These are phyloP conservation scores for Sophora flavescens DNA, from an alignment of 306 rosid genomes.

Conservation along the genomic window DNA sequence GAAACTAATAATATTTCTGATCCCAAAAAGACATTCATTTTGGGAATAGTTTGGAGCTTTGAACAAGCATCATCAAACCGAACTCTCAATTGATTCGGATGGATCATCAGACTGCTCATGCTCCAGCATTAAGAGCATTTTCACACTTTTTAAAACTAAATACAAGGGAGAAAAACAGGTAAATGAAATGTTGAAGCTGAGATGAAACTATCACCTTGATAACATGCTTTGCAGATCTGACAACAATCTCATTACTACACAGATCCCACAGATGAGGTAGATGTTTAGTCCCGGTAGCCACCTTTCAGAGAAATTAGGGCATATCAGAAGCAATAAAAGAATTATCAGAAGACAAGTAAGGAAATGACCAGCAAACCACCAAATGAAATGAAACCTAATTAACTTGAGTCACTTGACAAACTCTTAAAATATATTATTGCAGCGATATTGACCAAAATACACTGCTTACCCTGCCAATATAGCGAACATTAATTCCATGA, in stretches of 20 bases:
- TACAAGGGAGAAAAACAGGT: background rate
- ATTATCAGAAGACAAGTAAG: conserved; percentile 20
- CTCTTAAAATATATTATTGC: conserved; percentile 15
- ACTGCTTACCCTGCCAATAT: conserved; percentile 84
- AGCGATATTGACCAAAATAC: conserved; percentile 33
- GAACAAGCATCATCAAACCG: background rate
- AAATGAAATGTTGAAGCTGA: conserved; percentile 30
- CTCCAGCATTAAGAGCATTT: conserved; percentile 1
- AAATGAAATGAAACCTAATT: conserved; percentile 13
- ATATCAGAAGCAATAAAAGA: conserved; percentile 43
- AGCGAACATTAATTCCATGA: conserved; percentile 96
- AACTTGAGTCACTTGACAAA: conserved; percentile 38
- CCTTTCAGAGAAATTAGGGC: conserved; percentile 57
- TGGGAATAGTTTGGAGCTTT: background rate
- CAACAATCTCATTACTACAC: conserved; percentile 90
- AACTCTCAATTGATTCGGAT: conserved; percentile 25
- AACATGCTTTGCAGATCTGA: conserved; percentile 94
- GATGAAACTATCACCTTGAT: conserved; percentile 71
- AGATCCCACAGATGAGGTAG: conserved; percentile 96
- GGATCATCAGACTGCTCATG: conserved; percentile 6
- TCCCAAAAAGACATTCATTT: background rate
- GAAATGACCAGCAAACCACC: background rate
- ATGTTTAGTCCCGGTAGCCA: conserved; percentile 93
- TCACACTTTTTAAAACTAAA: conserved; percentile 15
- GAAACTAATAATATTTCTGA: background rate